phyloP scores from a whole-genome alignment of 306 rosid genomes.

The Rosa rugosa region DNA sequence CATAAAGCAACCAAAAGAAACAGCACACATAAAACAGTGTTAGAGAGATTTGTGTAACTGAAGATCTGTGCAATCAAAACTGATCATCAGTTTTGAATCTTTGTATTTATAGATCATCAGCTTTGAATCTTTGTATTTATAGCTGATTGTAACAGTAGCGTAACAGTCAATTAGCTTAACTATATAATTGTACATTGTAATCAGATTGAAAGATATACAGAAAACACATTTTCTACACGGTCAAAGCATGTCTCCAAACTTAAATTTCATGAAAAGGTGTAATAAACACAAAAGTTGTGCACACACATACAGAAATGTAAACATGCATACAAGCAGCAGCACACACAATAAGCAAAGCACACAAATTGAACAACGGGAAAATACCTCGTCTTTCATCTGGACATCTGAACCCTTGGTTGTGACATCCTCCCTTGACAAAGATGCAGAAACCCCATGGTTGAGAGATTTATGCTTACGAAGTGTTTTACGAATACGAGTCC shows the following conservation, averaged over 20 bases:
- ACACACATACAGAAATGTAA: background rate
- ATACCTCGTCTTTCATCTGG: constrained; percentile 73
- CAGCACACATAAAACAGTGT: too few relatives aligned
- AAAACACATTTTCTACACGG: too few relatives aligned
- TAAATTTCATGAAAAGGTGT: background rate
- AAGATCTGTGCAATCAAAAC: too few relatives aligned
- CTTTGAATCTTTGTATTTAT: too few relatives aligned
- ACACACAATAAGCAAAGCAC: background rate
- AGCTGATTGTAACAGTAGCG: too few relatives aligned
- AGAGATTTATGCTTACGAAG: constrained; percentile 65
- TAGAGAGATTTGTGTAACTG: too few relatives aligned
- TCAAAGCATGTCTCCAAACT: background rate
- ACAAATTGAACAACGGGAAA: constrained; percentile 6
- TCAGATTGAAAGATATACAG: too few relatives aligned
- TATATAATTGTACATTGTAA: too few relatives aligned
- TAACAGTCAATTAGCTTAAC: too few relatives aligned
- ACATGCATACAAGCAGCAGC: constrained; percentile 3
- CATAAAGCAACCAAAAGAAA: background rate
- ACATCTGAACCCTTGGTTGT: constrained; percentile 52
- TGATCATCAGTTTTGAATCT: too few relatives aligned
- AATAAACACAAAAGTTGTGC: background rate
- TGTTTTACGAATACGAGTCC: constrained; percentile 41
- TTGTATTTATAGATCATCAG: too few relatives aligned
- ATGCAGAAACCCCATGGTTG: constrained; percentile 45
- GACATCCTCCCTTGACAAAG: constrained; percentile 47